Percentiles rank a stretch among this genome's conserved stretches.
These are phyloP conservation scores for Wickerhamomyces rabaulensis DNA, from an alignment of 805 yeast genomes.

Conservation along the genomic window DNA sequence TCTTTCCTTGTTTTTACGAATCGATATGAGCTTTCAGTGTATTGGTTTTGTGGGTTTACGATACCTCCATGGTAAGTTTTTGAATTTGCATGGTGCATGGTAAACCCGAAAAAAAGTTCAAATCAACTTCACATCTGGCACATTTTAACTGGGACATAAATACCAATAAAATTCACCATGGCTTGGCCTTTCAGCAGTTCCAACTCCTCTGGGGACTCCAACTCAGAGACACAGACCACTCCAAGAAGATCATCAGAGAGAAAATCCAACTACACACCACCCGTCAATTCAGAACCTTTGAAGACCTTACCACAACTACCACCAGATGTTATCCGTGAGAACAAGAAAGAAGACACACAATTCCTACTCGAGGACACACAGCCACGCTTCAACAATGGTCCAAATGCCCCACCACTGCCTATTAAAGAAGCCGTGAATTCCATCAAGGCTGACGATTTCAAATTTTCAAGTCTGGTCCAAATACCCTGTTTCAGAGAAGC, in stretches of 20 bases:
- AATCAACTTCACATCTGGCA: background rate
- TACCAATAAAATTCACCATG: background rate
- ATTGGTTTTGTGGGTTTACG: too few relatives aligned
- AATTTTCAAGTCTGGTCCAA: constrained; percentile 40
- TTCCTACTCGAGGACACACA: constrained; percentile 35
- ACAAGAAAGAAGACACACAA: constrained; percentile 19
- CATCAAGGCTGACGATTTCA: constrained; percentile 46
- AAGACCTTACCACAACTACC: background rate
- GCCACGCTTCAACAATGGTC: constrained; percentile 32
- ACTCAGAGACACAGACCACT: background rate
- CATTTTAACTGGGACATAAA: background rate
- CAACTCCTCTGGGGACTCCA: background rate
- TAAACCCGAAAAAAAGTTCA: background rate
- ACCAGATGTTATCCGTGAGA: background rate
- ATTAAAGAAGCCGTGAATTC: constrained; percentile 35
- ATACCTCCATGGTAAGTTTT: too few relatives aligned
- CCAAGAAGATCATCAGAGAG: constrained; percentile 21
- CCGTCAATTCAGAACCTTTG: constrained; percentile 2
- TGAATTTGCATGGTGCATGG: too few relatives aligned
- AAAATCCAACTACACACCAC: constrained; percentile 4
- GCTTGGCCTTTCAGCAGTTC: background rate
- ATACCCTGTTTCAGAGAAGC: constrained; percentile 83
- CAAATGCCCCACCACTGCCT: constrained; percentile 26
- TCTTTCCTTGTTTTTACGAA: too few relatives aligned
- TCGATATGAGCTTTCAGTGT: too few relatives aligned